Evolutionary conservation across 2,329 filamentous ascomycete genomes (phyloP).

Genomic region (Exophiala spinifera): DNA sequence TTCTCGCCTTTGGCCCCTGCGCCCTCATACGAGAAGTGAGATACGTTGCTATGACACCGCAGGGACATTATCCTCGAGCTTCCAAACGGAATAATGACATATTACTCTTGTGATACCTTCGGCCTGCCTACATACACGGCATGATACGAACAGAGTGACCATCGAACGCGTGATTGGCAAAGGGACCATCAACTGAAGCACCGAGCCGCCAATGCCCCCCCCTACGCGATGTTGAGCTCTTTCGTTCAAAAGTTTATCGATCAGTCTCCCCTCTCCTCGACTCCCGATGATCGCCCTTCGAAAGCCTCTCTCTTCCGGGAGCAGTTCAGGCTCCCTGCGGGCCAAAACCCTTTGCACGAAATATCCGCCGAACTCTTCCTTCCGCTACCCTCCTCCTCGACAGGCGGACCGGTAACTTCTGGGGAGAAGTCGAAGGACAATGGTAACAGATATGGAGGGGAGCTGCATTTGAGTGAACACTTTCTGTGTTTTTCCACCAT

Average conservation of each 20-base stretch:
- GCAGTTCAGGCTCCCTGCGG: conserved; percentile 91
- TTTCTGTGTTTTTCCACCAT: conserved; percentile 97
- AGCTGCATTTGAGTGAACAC: conserved; percentile 88
- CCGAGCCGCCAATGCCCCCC: conserved; percentile 3
- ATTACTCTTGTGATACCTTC: not conserved
- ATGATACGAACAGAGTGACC: not conserved
- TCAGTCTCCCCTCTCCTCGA: conserved; percentile 71
- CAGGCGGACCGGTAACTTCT: conserved; percentile 46
- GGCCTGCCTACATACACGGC: not conserved
- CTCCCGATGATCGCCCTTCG: conserved; percentile 75
- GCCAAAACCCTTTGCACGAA: conserved; percentile 90
- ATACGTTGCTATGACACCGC: conserved; percentile 25
- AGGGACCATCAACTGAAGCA: not conserved
- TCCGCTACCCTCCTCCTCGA: conserved; percentile 61
- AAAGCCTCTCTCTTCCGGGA: conserved; percentile 91
- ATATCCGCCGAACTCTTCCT: conserved; percentile 95
- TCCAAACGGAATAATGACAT: not conserved
- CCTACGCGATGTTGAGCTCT: conserved; percentile 55
- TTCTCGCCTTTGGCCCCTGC: conserved; percentile 7
- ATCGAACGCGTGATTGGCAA: conserved; percentile 1
- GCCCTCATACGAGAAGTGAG: not conserved
- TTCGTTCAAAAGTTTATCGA: conserved; percentile 96
- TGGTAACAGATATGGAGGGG: conserved; percentile 86
- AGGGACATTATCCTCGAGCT: not conserved
- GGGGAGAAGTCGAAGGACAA: conserved; percentile 58